Evolutionary conservation across 352 stramenopile genomes (phyloP).

Genomic region (Phytophthora pseudosyringae): DNA sequence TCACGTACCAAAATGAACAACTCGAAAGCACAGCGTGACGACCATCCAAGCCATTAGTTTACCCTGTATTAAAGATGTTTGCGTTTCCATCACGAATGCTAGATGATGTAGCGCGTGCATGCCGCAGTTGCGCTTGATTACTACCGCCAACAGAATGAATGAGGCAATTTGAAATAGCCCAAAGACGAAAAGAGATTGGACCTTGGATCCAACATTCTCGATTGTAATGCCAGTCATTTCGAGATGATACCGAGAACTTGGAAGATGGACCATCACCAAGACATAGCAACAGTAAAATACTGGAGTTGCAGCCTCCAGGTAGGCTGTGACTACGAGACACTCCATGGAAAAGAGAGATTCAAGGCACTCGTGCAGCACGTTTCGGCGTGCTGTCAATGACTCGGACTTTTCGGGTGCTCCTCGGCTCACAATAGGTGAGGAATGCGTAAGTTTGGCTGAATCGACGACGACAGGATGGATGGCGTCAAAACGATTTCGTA

Average conservation of each 20-base stretch:
- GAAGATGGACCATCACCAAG: constrained; percentile 27
- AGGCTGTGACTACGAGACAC: constrained; percentile 39
- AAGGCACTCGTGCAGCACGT: constrained; percentile 5
- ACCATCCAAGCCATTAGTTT: constrained; percentile 22
- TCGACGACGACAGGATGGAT: background rate
- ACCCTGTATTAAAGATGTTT: constrained; percentile 22
- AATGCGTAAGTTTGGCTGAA: background rate
- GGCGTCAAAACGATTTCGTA: background rate
- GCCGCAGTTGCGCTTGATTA: constrained; percentile 23
- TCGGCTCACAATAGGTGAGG: background rate
- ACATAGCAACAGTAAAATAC: constrained; percentile 31
- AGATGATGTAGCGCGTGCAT: constrained; percentile 27
- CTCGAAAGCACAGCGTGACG: constrained; percentile 11
- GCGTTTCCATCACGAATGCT: constrained; percentile 38
- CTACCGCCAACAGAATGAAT: constrained; percentile 15
- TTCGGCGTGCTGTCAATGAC: background rate
- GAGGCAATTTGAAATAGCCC: constrained; percentile 27
- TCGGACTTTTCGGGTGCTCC: background rate
- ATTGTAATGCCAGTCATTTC: constrained; percentile 9
- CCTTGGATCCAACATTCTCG: background rate
- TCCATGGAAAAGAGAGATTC: constrained; percentile 34
- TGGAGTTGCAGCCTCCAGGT: constrained; percentile 39
- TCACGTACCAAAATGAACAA: constrained; percentile 19
- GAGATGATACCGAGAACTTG: constrained; percentile 20
- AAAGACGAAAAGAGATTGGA: constrained; percentile 27